Evolutionary conservation across 108 stramenopile genomes (phyloP).

Genomic region (Fragilaria radians): DNA sequence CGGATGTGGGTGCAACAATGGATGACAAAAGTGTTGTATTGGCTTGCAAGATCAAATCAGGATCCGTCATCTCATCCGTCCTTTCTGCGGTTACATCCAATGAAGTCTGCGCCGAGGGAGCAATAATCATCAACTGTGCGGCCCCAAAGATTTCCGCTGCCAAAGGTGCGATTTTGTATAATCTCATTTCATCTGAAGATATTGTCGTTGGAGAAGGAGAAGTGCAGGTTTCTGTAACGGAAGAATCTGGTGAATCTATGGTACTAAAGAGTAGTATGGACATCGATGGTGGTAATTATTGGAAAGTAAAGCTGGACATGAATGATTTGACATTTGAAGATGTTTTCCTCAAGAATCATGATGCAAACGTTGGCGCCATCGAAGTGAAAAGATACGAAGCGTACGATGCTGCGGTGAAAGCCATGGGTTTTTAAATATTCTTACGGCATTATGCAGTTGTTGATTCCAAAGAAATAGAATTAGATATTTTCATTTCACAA

Average conservation of each 20-base stretch:
- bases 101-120: conserved; percentile 81
- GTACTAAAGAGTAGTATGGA: conserved; percentile 59
- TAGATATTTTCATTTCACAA: no score
- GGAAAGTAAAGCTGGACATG: conserved; percentile 77
- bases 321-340: conserved; percentile 83
- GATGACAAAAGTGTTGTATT: conserved; percentile 56
- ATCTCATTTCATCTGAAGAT: conserved; percentile 77
- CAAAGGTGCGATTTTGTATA: conserved; percentile 90
- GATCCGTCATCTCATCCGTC: conserved; percentile 67
- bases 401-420: conserved; percentile 38
- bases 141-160: conserved; percentile 89
- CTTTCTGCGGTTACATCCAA: conserved; percentile 67
- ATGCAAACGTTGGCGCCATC: conserved; percentile 70
- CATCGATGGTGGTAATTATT: conserved; percentile 85
- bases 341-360: conserved; percentile 74
- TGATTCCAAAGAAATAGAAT: no score
- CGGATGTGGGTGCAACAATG: conserved; percentile 33
- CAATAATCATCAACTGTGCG: conserved; percentile 95
- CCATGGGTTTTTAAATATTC: conserved; percentile 18
- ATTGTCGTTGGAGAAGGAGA: conserved; percentile 83
- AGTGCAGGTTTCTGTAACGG: conserved; percentile 87
- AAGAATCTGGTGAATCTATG: conserved; percentile 55
- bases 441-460: no score
- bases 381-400: conserved; percentile 56
- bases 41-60: conserved; percentile 62